phyloP scores from a whole-genome alignment of 495 filamentous ascomycete species.

The Penicillium roqueforti region DNA sequence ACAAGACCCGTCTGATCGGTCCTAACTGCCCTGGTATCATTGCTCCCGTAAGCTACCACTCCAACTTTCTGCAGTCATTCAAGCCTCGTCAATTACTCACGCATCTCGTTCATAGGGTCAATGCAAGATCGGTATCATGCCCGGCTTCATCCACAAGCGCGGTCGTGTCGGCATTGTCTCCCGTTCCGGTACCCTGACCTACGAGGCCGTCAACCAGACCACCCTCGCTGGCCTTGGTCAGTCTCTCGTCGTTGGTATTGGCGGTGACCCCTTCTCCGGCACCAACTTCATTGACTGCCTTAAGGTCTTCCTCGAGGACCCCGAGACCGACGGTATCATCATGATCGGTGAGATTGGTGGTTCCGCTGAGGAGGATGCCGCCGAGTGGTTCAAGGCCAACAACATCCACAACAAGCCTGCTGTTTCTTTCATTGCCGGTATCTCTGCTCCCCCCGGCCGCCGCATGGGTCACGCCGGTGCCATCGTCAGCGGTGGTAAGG shows the following conservation, averaged over 20 bases:
- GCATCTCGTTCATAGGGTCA: constrained; percentile 58
- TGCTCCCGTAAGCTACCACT: constrained; percentile 56
- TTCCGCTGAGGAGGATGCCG: constrained; percentile 94
- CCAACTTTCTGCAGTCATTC: not conserved
- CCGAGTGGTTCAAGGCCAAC: constrained; percentile 87
- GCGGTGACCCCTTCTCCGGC: constrained; percentile 96
- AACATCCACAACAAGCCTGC: constrained; percentile 94
- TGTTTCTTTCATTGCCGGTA: constrained; percentile 97
- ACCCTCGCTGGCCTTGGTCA: constrained; percentile 95
- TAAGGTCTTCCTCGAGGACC: constrained; percentile 91
- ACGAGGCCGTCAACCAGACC: constrained; percentile 99
- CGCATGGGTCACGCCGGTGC: constrained; percentile 98
- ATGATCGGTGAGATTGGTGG: constrained; percentile 99
- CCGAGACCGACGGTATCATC: constrained; percentile 98
- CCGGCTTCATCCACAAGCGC: constrained; percentile 99
- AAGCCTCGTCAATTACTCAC: constrained; percentile 7
- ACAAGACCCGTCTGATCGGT: constrained; percentile 91
- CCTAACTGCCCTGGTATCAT: constrained; percentile 99
- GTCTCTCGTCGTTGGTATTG: constrained; percentile 96
- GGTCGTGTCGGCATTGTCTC: constrained; percentile 98
- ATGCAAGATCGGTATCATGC: constrained; percentile 99
- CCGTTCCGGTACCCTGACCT: constrained; percentile 95
- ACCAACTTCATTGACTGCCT: constrained; percentile 99
- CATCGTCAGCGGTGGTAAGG: constrained; percentile 96
- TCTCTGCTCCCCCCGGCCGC: constrained; percentile 90